phyloP scores from a whole-genome alignment of 164 flowering plant genomes.

The Paratinospora sagittata region DNA sequence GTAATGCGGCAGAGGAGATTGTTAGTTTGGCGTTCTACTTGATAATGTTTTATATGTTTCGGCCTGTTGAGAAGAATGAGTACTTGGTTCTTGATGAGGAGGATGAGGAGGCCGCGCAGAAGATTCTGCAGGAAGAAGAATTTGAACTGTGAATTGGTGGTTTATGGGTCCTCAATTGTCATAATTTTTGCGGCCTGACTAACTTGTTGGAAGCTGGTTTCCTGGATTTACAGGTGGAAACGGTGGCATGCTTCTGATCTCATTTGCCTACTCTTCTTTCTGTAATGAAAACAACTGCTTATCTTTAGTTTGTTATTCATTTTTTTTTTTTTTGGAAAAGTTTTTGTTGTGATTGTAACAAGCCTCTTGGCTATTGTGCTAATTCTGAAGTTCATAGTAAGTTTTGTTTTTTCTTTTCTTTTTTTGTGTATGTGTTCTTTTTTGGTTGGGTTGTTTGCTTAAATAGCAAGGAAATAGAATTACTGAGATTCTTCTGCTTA shows the following conservation, averaged over 20 bases:
- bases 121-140: conserved; percentile 58
- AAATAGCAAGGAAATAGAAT: not conserved
- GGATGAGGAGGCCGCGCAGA: conserved; percentile 69
- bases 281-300: conserved; percentile 3
- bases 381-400: not conserved
- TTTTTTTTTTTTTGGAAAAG: not conserved
- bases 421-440: not conserved
- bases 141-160: conserved; percentile 52
- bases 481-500: not conserved
- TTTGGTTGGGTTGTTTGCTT: not conserved
- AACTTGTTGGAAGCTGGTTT: not conserved
- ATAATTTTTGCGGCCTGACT: not conserved
- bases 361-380: not conserved
- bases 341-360: not conserved
- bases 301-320: not conserved
- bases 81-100: conserved; percentile 71
- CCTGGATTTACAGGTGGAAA: not conserved
- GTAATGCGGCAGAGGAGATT: conserved; percentile 64
- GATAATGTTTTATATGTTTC: conserved; percentile 70
- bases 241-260: not conserved
- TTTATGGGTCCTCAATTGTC: not conserved
- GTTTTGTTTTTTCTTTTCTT: not conserved
- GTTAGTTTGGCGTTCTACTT: conserved; percentile 58
- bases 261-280: not conserved
- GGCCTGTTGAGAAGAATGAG: conserved; percentile 64